Evolutionary conservation across 768 basidiomycete genomes (phyloP).

Genomic region (Mycena epipterygia): DNA sequence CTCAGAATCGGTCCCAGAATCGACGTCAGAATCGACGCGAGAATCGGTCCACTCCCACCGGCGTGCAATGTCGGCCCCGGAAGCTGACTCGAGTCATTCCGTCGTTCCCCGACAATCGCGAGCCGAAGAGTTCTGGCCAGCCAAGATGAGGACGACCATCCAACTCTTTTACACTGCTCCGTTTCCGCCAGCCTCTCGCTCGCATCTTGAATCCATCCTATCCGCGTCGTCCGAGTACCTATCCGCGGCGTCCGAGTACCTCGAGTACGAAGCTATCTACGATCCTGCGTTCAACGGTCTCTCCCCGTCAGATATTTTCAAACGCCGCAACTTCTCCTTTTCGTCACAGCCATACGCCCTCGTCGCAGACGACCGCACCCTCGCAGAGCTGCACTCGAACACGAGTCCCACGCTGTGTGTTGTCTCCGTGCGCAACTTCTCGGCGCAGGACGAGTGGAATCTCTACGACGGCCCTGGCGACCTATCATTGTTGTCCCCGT

Average conservation of each 20-base stretch:
- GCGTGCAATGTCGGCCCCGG: too few species aligned
- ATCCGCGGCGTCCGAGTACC: background rate
- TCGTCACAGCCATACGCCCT: constrained; percentile 14
- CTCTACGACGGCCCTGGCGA: constrained; percentile 30
- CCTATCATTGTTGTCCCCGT: background rate
- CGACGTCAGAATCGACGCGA: too few species aligned
- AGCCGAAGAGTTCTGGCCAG: too few species aligned
- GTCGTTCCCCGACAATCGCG: too few species aligned
- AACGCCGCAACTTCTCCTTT: constrained; percentile 23
- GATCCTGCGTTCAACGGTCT: constrained; percentile 23
- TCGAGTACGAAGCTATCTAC: constrained; percentile 19
- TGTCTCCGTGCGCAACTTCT: background rate
- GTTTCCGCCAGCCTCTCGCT: constrained; percentile 16
- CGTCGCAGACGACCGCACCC: constrained; percentile 30
- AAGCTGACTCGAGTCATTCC: too few species aligned
- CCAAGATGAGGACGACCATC: constrained; percentile 17
- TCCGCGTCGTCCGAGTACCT: background rate
- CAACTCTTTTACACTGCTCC: constrained; percentile 30
- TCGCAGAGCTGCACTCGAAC: constrained; percentile 23
- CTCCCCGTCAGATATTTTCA: constrained; percentile 27
- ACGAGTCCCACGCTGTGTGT: constrained; percentile 21
- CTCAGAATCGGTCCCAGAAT: too few species aligned
- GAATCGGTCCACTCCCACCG: too few species aligned
- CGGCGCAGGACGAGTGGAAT: constrained; percentile 27
- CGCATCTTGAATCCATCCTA: constrained; percentile 20